Evolutionary conservation across 2,329 filamentous ascomycete genomes (phyloP).

Genomic region (Aspergillus alliaceus): DNA sequence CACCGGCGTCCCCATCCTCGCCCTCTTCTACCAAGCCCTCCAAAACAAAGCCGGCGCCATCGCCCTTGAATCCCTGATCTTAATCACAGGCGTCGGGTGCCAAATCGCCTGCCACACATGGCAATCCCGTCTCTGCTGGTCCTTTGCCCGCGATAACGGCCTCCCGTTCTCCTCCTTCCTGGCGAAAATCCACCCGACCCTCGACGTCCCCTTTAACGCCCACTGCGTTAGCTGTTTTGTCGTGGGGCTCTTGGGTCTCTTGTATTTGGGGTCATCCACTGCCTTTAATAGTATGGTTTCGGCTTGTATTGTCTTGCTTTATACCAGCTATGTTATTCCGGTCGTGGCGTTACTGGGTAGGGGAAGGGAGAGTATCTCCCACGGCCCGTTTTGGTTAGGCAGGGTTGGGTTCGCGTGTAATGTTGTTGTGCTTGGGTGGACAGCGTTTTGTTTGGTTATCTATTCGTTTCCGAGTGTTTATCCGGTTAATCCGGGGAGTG

Average conservation of each 20-base stretch:
- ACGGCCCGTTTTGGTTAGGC: slow-evolving; percentile 50
- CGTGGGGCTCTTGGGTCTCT: slow-evolving; percentile 47
- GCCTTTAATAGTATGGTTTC: slow-evolving; percentile 46
- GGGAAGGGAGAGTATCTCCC: slow-evolving; percentile 43
- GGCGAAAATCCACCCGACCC: slow-evolving; percentile 38
- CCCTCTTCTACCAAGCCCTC: slow-evolving; percentile 48
- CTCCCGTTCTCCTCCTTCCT: slow-evolving; percentile 47
- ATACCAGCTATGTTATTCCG: slow-evolving; percentile 49
- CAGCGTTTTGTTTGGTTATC: slow-evolving; percentile 34
- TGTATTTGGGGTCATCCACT: slow-evolving; percentile 47
- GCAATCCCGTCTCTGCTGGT: slow-evolving; percentile 53
- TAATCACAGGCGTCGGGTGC: slow-evolving; percentile 49
- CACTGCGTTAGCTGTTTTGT: slow-evolving; percentile 46
- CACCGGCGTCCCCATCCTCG: slow-evolving; percentile 50
- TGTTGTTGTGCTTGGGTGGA: slow-evolving; percentile 46
- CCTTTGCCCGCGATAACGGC: slow-evolving; percentile 53
- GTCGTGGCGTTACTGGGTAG: slow-evolving; percentile 46
- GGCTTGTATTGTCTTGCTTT: slow-evolving; percentile 51
- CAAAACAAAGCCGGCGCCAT: slow-evolving; percentile 45
- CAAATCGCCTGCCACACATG: slow-evolving; percentile 50
- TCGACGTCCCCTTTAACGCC: slow-evolving; percentile 49
- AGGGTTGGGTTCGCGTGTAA: slow-evolving; percentile 43
- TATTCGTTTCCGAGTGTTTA: slow-evolving; percentile 35
- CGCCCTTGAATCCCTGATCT: slow-evolving; percentile 46
- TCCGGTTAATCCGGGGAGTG: slow-evolving; percentile 31